Conservation (phyloP, 331 rosid species). For the Arachis monticola region DNA sequence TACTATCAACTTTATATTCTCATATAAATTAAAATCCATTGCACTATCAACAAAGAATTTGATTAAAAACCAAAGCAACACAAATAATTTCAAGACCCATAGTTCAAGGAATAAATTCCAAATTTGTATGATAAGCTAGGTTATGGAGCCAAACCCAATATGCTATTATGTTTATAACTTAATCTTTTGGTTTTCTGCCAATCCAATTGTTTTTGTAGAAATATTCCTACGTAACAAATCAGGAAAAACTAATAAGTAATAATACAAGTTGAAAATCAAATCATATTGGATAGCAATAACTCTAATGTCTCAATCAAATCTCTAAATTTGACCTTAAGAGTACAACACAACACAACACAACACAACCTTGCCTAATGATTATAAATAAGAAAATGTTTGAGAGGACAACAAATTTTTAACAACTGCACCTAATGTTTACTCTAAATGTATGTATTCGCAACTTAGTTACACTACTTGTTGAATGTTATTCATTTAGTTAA, state of each 20-base stretch:
- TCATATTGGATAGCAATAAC: neutral
- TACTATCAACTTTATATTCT: neutral
- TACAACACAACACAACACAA: too few relatives aligned
- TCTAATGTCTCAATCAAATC: neutral
- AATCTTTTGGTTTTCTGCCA: neutral
- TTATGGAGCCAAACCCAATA: slow-evolving; percentile 11
- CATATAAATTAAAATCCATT: neutral
- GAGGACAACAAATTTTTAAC: too few relatives aligned
- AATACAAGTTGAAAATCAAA: neutral
- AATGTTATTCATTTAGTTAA: too few relatives aligned
- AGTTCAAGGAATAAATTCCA: neutral
- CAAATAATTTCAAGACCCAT: slow-evolving; percentile 2
- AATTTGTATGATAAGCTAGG: neutral
- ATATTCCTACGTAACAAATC: neutral
- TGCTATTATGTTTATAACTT: neutral
- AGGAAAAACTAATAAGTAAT: neutral
- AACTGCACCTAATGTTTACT: too few relatives aligned
- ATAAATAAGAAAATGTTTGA: too few relatives aligned
- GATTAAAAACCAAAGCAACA: neutral
- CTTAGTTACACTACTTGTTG: too few relatives aligned
- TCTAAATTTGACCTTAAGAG: neutral
- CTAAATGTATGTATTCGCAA: too few relatives aligned
- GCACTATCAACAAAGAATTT: neutral
- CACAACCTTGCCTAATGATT: too few relatives aligned
- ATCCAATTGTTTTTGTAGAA: neutral